Base-by-base conservation (phyloP, 768 basidiomycete genomes). In the Zangia roseola region DNA sequence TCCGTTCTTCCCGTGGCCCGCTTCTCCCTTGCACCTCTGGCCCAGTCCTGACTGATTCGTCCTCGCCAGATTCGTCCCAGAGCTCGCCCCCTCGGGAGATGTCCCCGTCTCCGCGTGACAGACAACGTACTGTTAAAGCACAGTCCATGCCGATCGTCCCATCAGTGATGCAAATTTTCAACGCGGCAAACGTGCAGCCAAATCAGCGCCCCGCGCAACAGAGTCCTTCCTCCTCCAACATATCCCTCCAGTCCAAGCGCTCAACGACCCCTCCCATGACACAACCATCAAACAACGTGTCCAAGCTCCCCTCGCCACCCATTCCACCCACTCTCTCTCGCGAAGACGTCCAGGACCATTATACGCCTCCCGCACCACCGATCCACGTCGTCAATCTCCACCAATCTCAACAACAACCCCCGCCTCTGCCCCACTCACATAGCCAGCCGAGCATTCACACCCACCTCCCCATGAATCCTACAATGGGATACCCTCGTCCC, bases 81-180 rank as follows among this genome's bases (percentile, higher is more conserved):
- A 63, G 55, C 52, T 63, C 68, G 10, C 68, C 67, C 0, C 70
- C 74, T 39, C 72, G 73, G 26, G 74, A 75, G 48, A 65, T 68
- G 54, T 71, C 74, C 28, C 73, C 74, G 2, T 76, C 74, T 1
- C 74, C 74, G 25, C 69, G 70, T 16, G 70, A 74, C 44, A 78
- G 69, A 70, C 83, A 67, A 51, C 74, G 85, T 31, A 70, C 80
- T 10, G 58, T 74, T 20, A 86, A 86, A 57, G 60, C 81, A 1
- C 78, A 81, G 53, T 82, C 84, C 0, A 74, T 86, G 72, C 81
- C 84, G 49, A 69, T 80, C 61, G 80, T 82, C 5, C 82, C 84
- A 21, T 71, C 74, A 19, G 74, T 81, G 41, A 70, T 77, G 61
- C 79, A 81, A 54, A 68, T 82, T 14, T 82, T 79, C 60, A 58